phyloP scores from a whole-genome alignment of 371 early-diverging fungal genomes.

The Circinella umbellata region DNA sequence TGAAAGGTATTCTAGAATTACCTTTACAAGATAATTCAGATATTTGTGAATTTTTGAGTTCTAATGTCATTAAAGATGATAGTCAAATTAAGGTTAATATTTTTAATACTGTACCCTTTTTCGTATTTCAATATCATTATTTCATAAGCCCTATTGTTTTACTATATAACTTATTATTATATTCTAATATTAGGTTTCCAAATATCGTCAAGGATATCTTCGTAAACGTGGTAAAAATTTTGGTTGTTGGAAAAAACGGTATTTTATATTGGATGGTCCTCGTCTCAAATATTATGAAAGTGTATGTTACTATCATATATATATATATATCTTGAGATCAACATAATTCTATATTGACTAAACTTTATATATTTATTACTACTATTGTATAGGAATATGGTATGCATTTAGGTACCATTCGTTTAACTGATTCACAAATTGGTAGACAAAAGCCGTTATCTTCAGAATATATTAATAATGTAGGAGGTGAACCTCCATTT shows the following conservation, averaged over 20 bases:
- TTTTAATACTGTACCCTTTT: no score
- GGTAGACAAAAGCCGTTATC: conserved; percentile 48
- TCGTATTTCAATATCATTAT: background rate
- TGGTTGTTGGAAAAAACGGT: conserved; percentile 87
- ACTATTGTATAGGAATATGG: conserved; percentile 58
- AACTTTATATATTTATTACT: background rate
- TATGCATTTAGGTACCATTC: conserved; percentile 55
- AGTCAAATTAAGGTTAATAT: conserved; percentile 20
- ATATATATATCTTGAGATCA: no score
- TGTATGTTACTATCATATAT: conserved; percentile 25
- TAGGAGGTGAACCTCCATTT: conserved; percentile 44
- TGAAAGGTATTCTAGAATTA: conserved; percentile 67
- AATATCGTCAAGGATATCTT: conserved; percentile 73
- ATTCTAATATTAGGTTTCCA: conserved; percentile 10
- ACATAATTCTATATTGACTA: background rate
- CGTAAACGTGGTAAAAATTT: conserved; percentile 87
- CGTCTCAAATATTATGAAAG: conserved; percentile 76
- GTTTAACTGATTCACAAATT: conserved; percentile 50
- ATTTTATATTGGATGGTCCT: conserved; percentile 66
- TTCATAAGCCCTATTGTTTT: background rate
- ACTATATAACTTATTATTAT: background rate
- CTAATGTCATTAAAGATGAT: conserved; percentile 53
- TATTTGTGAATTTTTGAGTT: conserved; percentile 77
- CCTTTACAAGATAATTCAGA: conserved; percentile 66
- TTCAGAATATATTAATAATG: conserved; percentile 43